Percentiles rank a stretch among this genome's conserved stretches.
Conservation (phyloP, 495 filamentous ascomycete species). For the Penicillium roqueforti region DNA sequence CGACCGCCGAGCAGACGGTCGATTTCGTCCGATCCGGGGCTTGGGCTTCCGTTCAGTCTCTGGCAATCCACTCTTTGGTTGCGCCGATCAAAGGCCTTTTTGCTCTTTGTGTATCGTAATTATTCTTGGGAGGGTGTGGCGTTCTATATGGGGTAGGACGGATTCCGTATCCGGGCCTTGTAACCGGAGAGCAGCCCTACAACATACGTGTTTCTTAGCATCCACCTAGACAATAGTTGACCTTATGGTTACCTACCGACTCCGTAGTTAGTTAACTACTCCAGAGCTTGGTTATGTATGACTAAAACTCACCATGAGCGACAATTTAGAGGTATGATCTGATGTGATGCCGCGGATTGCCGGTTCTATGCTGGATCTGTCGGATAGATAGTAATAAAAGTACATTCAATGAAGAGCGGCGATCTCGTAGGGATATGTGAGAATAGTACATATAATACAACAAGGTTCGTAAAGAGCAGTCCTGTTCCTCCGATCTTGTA, state of each 20-base stretch:
- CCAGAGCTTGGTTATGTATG: neutral
- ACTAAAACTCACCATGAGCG: constrained; percentile 12
- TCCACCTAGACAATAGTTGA: no score
- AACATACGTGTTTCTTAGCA: neutral
- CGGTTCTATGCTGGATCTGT: neutral
- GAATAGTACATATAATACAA: constrained; percentile 26
- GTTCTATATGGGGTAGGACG: neutral
- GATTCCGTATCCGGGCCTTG: neutral
- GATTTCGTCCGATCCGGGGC: constrained; percentile 8
- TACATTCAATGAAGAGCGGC: constrained; percentile 39
- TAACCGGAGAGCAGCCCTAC: neutral
- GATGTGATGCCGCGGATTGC: neutral
- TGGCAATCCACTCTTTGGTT: neutral
- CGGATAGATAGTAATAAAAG: constrained; percentile 14
- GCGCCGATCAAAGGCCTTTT: neutral
- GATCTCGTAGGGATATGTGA: constrained; percentile 41
- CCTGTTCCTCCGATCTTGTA: constrained; percentile 20
- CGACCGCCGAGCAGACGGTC: constrained; percentile 5
- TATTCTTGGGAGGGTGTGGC: neutral
- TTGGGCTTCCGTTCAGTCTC: neutral
- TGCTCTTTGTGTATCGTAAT: neutral
- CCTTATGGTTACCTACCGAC: no score
- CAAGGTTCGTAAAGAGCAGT: constrained; percentile 7
- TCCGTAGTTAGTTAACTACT: no score
- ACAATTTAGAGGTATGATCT: constrained; percentile 1